Conservation (phyloP, 305 asterid species). For the Fraxinus sp. region DNA sequence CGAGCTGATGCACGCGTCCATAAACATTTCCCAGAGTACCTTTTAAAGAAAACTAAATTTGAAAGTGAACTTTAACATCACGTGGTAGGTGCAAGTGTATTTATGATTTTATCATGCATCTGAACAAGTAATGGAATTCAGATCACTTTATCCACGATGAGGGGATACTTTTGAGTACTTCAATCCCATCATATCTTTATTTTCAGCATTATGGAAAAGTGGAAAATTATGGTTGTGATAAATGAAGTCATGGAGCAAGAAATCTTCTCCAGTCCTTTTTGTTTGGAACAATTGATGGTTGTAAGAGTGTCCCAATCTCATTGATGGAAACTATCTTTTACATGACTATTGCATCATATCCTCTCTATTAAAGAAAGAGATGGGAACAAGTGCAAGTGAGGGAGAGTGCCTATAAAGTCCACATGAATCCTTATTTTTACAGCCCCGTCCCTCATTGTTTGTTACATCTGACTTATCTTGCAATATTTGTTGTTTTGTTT, state of each 20-base stretch:
- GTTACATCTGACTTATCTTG: background rate
- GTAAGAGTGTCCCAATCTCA: background rate
- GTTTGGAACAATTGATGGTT: background rate
- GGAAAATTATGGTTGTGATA: background rate
- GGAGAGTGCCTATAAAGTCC: background rate
- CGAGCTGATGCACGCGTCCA: background rate
- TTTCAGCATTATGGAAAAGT: background rate
- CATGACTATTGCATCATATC: background rate
- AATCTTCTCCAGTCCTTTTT: background rate
- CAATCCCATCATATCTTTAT: background rate
- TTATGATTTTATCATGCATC: background rate
- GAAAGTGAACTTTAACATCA: background rate
- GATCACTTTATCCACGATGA: background rate
- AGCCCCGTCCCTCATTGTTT: background rate
- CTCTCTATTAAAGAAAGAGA: background rate
- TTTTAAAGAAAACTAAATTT: background rate
- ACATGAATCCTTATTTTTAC: background rate
- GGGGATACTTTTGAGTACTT: background rate
- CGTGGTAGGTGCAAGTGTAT: background rate
- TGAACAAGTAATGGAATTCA: background rate
- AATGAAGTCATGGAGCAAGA: background rate
- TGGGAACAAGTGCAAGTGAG: background rate
- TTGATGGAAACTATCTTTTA: background rate
- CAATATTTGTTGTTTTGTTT: background rate
- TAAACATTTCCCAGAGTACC: background rate